Evolutionary conservation across 495 filamentous ascomycete genomes (phyloP).

Genomic region (Penicillium malachiteum): DNA sequence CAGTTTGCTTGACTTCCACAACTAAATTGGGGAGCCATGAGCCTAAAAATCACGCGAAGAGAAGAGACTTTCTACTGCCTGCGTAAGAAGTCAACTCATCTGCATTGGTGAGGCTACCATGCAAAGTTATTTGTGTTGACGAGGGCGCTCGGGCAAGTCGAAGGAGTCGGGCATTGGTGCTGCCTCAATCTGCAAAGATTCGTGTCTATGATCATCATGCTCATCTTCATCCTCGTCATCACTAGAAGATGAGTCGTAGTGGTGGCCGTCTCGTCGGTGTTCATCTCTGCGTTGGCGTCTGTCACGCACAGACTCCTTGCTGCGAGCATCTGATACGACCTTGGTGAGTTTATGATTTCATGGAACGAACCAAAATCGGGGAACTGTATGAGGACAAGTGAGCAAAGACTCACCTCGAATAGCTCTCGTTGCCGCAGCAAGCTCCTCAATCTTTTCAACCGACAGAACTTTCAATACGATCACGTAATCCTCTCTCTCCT

Average conservation of each 20-base stretch:
- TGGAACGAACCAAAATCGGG: background rate
- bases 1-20: too few species aligned
- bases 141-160: conserved; percentile 21
- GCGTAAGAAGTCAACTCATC: conserved; percentile 9
- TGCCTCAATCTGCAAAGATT: conserved; percentile 35
- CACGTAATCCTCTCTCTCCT: conserved; percentile 77
- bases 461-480: conserved; percentile 78
- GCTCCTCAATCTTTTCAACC: conserved; percentile 79
- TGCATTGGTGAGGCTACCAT: background rate
- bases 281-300: conserved; percentile 35
- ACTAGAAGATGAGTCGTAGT: conserved; percentile 36
- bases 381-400: too few species aligned
- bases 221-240: conserved; percentile 41
- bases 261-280: conserved; percentile 31
- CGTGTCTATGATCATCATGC: conserved; percentile 12
- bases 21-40: too few species aligned
- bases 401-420: conserved; percentile 63
- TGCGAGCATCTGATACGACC: conserved; percentile 29
- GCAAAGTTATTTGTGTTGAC: conserved; percentile 11
- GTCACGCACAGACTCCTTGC: conserved; percentile 36
- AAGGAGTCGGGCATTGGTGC: conserved; percentile 13
- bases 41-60: too few species aligned
- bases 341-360: conserved; percentile 13
- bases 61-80: background rate
- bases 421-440: conserved; percentile 70